phyloP scores from a whole-genome alignment of 805 yeast species.

The Teunomyces lycoperdinae region DNA sequence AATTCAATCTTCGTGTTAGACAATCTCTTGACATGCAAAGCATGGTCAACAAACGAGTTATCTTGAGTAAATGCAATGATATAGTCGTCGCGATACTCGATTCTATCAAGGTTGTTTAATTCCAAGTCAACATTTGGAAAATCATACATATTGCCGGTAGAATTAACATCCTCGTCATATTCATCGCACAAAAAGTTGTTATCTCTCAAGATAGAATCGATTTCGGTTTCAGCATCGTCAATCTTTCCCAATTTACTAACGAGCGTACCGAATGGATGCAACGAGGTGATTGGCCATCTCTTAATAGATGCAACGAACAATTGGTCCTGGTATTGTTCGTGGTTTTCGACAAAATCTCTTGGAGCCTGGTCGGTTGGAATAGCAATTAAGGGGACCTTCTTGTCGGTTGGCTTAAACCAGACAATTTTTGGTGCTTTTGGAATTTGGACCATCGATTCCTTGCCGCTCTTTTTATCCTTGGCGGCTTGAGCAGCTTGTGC shows the following conservation, averaged over 20 bases:
- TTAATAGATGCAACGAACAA: conserved; percentile 92
- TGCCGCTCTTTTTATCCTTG: conserved; percentile 48
- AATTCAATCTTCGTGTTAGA: conserved; percentile 65
- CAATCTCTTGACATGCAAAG: conserved; percentile 71
- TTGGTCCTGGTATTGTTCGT: conserved; percentile 75
- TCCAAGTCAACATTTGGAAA: conserved; percentile 41
- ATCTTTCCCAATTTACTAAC: conserved; percentile 82
- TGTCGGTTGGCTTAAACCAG: conserved; percentile 98
- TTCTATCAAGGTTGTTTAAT: conserved; percentile 39
- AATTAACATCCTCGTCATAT: conserved; percentile 48
- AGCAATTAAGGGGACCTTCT: conserved; percentile 95
- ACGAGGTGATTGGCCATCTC: conserved; percentile 98
- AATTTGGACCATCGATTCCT: conserved; percentile 44
- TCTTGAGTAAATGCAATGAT: conserved; percentile 62
- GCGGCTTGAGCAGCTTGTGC: conserved; percentile 90
- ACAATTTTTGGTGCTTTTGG: conserved; percentile 83
- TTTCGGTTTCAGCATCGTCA: conserved; percentile 73
- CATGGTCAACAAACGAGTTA: conserved; percentile 65
- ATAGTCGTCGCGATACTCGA: conserved; percentile 56
- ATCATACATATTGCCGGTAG: conserved; percentile 27
- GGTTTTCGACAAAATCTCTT: conserved; percentile 88
- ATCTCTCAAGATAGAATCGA: conserved; percentile 86
- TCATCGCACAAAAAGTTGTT: conserved; percentile 81
- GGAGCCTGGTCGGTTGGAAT: conserved; percentile 99
- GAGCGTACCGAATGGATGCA: conserved; percentile 96